Percentiles rank a stretch among this genome's conserved stretches.
phyloP scores from a whole-genome alignment of 2,329 filamentous ascomycete species.

The Purpureocillium takamizusanense region DNA sequence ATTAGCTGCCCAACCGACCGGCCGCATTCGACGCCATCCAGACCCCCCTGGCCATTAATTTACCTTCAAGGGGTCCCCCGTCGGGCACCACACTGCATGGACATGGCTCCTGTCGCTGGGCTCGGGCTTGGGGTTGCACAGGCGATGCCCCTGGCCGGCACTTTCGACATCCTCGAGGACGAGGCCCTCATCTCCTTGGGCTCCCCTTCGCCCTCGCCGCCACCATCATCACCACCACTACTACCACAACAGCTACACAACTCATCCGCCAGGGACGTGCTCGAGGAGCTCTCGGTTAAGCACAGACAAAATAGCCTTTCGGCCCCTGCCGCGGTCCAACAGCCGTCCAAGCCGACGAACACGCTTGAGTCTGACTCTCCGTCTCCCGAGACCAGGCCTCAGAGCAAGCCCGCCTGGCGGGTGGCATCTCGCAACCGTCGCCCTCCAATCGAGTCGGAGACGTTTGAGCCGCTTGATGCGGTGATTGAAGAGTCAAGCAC shows the following conservation, averaged over 20 bases:
- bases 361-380: too few species aligned
- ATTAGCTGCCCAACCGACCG: too few species aligned
- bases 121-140: too few species aligned
- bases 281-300: slow-evolving; percentile 17
- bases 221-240: too few species aligned
- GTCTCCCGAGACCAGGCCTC: too few species aligned
- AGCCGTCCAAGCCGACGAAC: too few species aligned
- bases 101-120: slow-evolving; percentile 2
- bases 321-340: too few species aligned
- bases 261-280: slow-evolving; percentile 5
- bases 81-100: background rate
- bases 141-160: background rate
- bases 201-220: too few species aligned
- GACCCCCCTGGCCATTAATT: too few species aligned
- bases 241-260: too few species aligned
- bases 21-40: too few species aligned
- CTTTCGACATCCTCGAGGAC: slow-evolving; percentile 7
- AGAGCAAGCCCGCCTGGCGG: slow-evolving; percentile 7
- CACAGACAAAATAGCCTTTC: slow-evolving; percentile 16
- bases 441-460: slow-evolving; percentile 19
- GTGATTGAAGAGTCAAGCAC: slow-evolving; percentile 19
- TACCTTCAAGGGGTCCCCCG: background rate
- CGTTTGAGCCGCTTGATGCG: slow-evolving; percentile 22
- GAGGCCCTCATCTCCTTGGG: background rate
- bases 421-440: slow-evolving; percentile 15